phyloP scores from a whole-genome alignment of 1,139 yeast genomes.

The Wickerhamomyces sp. region DNA sequence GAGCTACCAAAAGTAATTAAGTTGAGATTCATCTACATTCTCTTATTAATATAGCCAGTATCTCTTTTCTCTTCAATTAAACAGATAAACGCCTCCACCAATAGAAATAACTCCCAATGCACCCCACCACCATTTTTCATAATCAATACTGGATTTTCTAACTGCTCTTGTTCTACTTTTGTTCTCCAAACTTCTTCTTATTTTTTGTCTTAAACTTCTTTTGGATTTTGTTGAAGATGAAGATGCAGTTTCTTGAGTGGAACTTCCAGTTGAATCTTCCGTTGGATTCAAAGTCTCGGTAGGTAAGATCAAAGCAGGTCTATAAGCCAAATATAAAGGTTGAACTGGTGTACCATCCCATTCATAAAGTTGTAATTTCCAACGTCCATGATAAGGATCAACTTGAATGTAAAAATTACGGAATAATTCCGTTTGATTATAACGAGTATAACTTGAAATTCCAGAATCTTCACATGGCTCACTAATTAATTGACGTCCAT shows the following conservation, averaged over 20 bases:
- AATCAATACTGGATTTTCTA: constrained; percentile 38
- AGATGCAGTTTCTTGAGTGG: constrained; percentile 33
- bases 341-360: constrained; percentile 81
- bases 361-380: constrained; percentile 67
- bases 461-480: constrained; percentile 70
- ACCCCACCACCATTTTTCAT: constrained; percentile 45
- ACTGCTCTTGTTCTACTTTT: constrained; percentile 74
- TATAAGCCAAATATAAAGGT: constrained; percentile 86
- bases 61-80: too few species aligned
- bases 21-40: not conserved
- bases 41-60: not conserved
- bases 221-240: constrained; percentile 26
- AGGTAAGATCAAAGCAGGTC: constrained; percentile 95
- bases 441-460: constrained; percentile 62
- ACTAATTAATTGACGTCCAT: constrained; percentile 87
- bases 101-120: constrained; percentile 18
- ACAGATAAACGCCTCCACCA: constrained; percentile 19
- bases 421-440: constrained; percentile 61
- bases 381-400: constrained; percentile 80
- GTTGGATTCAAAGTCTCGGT: constrained; percentile 90
- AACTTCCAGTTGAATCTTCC: constrained; percentile 22
- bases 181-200: constrained; percentile 75
- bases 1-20: too few species aligned
- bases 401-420: constrained; percentile 53
- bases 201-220: constrained; percentile 37